A percentile compares a stretch with the other conserved stretches of the same genome.
phyloP scores from a whole-genome alignment of 225 moss, liverwort and hornwort genomes.

The Marchantia paleacea region DNA sequence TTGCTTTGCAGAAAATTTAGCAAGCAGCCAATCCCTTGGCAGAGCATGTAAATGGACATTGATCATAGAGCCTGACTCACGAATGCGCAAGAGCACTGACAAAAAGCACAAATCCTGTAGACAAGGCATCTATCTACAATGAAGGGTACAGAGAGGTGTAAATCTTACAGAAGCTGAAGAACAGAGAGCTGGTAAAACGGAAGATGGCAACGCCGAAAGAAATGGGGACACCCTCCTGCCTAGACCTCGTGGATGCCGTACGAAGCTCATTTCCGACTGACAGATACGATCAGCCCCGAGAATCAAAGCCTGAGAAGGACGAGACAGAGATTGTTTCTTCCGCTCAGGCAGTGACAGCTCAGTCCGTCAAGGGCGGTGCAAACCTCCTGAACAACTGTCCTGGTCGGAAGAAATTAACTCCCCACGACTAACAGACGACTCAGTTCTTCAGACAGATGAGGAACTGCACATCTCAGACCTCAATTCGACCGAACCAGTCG shows the following conservation, averaged over 20 bases:
- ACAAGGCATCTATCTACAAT: background rate
- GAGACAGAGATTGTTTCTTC: background rate
- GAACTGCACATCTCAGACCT: too few species aligned
- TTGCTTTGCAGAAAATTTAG: too few species aligned
- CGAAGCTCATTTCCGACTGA: constrained; percentile 9
- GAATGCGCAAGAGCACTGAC: background rate
- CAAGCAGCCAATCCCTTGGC: too few species aligned
- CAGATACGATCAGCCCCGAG: background rate
- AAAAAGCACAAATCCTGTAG: background rate
- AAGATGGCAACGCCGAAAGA: background rate
- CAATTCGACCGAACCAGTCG: too few species aligned
- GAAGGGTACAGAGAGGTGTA: background rate
- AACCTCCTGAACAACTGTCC: too few species aligned
- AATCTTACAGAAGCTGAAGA: background rate
- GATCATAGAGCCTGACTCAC: background rate
- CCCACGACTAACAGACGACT: too few species aligned
- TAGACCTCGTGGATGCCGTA: constrained; percentile 19
- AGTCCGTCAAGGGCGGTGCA: background rate
- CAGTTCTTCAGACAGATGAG: too few species aligned
- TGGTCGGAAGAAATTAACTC: too few species aligned
- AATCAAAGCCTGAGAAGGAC: background rate
- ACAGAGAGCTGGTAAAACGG: constrained; percentile 2
- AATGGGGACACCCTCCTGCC: constrained; percentile 5
- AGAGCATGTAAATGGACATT: background rate
- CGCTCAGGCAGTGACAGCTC: background rate